Evolutionary conservation across 768 basidiomycete genomes (phyloP), one percentile per base, ranked within the genome.

Genomic region (Strobilomyces confusus): DNA sequence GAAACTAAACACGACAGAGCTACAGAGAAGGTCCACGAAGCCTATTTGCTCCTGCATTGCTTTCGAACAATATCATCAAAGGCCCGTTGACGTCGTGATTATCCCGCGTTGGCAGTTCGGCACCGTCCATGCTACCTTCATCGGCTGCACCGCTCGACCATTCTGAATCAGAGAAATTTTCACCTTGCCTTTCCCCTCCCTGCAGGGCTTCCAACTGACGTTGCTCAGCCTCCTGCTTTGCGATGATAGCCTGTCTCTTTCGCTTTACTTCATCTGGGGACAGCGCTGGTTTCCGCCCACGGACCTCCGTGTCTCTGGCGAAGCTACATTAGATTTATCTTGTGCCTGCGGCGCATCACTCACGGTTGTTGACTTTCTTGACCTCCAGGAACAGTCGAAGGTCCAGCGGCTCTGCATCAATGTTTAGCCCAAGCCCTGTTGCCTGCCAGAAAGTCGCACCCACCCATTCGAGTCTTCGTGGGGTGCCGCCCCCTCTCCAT

Each of bases 221-320:
- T 30, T 56, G 48, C 41, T 63, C 63, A 0, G 46, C 51, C 49
- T 50, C 44, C 38, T 59, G 63, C 30, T 26, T 63, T 1, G 49
- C 34, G 19, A 65, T 9, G 1, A 59, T 62, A 4, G 40, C 53
- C 12, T 49, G 36, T 41, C 54, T 54, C n/a, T 17, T 62, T 32
- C 17, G 41, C 40, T 36, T 56, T 41, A 59, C 1, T 9, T 56
- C 17, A 19, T 48, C 52, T 1, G 50, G 52, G 19, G 55, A 52
- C 14, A 50, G 23, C 17, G 8, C 9, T 26, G 51, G 53, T 42
- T 36, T 46, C 17, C 8, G 45, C 29, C 30, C 29, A 34, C 36
- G 47, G 13, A 14, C 32, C 9, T 44, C 42, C 7, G 52, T 38
- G 19, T 42, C 44, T 41, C 54, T 57, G 14, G 23, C 8, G 20